A percentile compares a stretch with the other conserved stretches of the same genome.
Evolutionary conservation across 2,329 filamentous ascomycete species (phyloP).

Genomic region (Colletotrichum sp.): DNA sequence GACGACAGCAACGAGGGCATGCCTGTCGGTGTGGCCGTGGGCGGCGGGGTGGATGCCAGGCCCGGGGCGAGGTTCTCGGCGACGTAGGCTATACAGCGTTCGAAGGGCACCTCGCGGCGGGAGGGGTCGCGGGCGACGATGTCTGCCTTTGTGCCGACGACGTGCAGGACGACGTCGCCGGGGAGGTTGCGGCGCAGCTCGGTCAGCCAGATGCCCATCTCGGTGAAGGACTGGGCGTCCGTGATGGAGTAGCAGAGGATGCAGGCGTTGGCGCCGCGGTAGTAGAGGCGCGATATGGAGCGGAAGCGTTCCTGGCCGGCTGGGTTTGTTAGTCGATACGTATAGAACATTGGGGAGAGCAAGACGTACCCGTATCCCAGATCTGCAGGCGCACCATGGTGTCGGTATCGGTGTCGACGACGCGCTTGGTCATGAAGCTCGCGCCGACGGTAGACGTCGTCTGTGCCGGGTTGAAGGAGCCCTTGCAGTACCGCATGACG

Average conservation of each 20-base stretch:
- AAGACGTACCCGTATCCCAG: constrained; percentile 79
- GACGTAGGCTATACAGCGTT: constrained; percentile 94
- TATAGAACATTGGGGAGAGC: background rate
- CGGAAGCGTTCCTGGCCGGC: constrained; percentile 94
- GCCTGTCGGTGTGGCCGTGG: constrained; percentile 58
- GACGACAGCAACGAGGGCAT: constrained; percentile 27
- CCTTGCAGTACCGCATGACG: constrained; percentile 78
- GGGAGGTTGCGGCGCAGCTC: constrained; percentile 83
- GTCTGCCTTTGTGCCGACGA: constrained; percentile 95
- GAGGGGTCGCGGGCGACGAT: constrained; percentile 85
- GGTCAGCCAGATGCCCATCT: constrained; percentile 91
- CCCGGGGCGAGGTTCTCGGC: constrained; percentile 87
- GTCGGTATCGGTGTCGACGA: constrained; percentile 83
- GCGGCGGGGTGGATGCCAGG: constrained; percentile 69
- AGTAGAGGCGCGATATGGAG: constrained; percentile 94
- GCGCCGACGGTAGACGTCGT: constrained; percentile 78
- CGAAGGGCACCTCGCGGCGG: constrained; percentile 85
- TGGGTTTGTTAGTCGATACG: constrained; percentile 25
- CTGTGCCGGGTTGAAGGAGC: constrained; percentile 70
- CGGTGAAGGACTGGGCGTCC: constrained; percentile 80
- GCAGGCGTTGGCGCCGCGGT: constrained; percentile 92
- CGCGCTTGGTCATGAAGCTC: constrained; percentile 80
- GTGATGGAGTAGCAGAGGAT: constrained; percentile 96
- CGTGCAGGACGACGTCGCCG: constrained; percentile 82
- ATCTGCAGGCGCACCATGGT: constrained; percentile 91